A percentile compares a stretch with the other conserved stretches of the same genome.
Evolutionary conservation across 331 rosid genomes (phyloP).

Genomic region (Rosa hybrid): DNA sequence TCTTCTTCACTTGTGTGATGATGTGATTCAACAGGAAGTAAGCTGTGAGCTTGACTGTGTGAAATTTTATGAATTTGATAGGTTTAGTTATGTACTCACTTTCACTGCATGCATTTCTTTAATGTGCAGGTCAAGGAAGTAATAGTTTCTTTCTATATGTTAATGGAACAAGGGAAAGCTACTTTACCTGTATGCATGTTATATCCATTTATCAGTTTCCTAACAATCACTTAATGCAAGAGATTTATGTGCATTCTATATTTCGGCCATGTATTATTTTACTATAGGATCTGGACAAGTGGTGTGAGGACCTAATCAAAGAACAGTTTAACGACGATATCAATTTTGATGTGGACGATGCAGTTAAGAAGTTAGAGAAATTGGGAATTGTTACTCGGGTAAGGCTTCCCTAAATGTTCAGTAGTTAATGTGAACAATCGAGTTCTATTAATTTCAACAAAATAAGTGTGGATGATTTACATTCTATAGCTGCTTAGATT

Average conservation of each 20-base stretch:
- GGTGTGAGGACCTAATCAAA: slow-evolving; percentile 85
- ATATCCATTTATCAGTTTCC: slow-evolving; percentile 10
- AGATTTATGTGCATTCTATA: slow-evolving; percentile 1
- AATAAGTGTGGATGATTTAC: too few species aligned
- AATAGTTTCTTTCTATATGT: slow-evolving; percentile 73
- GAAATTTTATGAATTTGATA: not conserved
- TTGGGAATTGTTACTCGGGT: slow-evolving; percentile 86
- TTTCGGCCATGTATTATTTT: slow-evolving; percentile 9
- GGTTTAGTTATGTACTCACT: not conserved
- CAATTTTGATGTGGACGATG: slow-evolving; percentile 96
- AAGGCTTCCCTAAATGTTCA: slow-evolving; percentile 28
- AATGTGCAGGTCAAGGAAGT: slow-evolving; percentile 83
- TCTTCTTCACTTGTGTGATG: slow-evolving; percentile 97
- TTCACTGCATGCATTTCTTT: not conserved
- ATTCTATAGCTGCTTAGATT: not conserved
- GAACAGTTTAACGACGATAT: slow-evolving; percentile 75
- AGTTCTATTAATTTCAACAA: not conserved
- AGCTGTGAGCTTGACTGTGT: slow-evolving; percentile 36
- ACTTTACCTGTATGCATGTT: slow-evolving; percentile 52
- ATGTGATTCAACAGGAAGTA: slow-evolving; percentile 98
- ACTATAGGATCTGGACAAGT: slow-evolving; percentile 76
- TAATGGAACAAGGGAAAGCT: slow-evolving; percentile 95
- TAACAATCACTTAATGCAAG: not conserved
- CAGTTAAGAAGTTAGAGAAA: slow-evolving; percentile 75
- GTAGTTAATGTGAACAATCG: not conserved